phyloP scores from a whole-genome alignment of 192 early-diverging fungal genomes.

The Coemansia sp. region DNA sequence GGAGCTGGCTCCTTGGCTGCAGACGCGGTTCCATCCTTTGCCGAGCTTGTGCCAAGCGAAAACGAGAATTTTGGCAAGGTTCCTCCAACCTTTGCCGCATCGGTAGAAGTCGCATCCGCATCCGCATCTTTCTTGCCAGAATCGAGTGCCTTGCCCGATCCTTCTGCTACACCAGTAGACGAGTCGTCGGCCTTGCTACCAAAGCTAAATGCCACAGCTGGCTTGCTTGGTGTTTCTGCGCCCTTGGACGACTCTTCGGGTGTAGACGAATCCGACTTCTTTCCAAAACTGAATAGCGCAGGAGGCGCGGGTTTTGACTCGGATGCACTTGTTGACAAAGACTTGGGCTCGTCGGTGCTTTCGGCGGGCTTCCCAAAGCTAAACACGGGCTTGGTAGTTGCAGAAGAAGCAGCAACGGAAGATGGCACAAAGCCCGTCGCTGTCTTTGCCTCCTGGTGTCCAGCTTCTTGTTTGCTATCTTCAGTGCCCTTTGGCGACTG shows the following conservation, averaged over 20 bases:
- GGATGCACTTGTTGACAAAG: not conserved
- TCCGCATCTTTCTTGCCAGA: not conserved
- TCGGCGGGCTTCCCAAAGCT: conserved; percentile 12
- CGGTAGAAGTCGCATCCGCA: not conserved
- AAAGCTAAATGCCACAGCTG: conserved; percentile 11
- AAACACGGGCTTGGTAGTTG: conserved; percentile 10
- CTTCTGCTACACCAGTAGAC: not conserved
- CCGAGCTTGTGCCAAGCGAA: conserved; percentile 12
- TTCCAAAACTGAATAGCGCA: conserved; percentile 19
- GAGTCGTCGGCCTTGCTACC: not conserved
- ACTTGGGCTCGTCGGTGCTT: conserved; percentile 2
- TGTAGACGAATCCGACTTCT: not conserved
- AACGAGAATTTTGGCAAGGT: conserved; percentile 15
- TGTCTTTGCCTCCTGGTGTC: not conserved
- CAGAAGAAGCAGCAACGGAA: conserved; percentile 11
- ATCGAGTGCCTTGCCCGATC: conserved; percentile 2
- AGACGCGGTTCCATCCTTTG: not conserved
- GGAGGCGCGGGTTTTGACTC: not conserved
- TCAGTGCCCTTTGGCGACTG: not conserved
- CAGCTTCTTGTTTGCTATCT: not conserved
- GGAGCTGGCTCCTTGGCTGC: conserved; percentile 1
- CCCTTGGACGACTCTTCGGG: conserved; percentile 6
- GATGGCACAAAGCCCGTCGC: conserved; percentile 17
- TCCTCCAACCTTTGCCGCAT: not conserved
- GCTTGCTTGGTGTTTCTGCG: conserved; percentile 9